These are phyloP conservation scores for Tetraselmis striata DNA, from an alignment of 139 green algal species.

Conservation along the genomic window DNA sequence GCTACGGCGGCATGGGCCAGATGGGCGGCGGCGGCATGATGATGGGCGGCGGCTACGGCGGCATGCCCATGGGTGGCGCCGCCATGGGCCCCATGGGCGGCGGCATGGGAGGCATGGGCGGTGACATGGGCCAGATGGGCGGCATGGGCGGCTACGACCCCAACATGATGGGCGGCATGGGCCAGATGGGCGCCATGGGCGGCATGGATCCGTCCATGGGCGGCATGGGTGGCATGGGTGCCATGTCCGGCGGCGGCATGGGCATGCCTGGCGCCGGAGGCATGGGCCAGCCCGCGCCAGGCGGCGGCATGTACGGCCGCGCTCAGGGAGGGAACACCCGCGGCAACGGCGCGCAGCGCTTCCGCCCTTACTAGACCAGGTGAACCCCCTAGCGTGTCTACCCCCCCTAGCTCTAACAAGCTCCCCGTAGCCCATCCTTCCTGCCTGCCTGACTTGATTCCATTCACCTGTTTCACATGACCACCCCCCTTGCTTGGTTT, in stretches of 20 bases:
- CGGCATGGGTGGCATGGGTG: neutral
- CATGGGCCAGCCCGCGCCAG: neutral
- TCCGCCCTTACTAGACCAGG: neutral
- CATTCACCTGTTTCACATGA: too few relatives aligned
- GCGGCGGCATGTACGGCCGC: too few relatives aligned
- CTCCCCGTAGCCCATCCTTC: too few relatives aligned
- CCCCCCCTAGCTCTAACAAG: too few relatives aligned
- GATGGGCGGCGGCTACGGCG: neutral
- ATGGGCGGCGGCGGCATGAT: slow-evolving; percentile 13
- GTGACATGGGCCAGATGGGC: slow-evolving; percentile 8
- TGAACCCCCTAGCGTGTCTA: too few relatives aligned
- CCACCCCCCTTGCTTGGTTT: too few relatives aligned
- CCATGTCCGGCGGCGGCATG: neutral
- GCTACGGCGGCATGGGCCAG: slow-evolving; percentile 23
- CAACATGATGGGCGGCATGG: slow-evolving; percentile 28
- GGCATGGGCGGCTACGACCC: too few relatives aligned
- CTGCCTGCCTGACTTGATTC: too few relatives aligned
- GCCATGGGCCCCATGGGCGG: slow-evolving; percentile 18
- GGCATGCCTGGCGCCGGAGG: slow-evolving; percentile 31
- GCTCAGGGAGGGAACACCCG: neutral
- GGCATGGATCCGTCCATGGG: neutral
- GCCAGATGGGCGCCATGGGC: too few relatives aligned
- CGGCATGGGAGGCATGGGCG: slow-evolving; percentile 18
- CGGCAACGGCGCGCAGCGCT: neutral
- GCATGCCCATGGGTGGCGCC: neutral